Conservation (phyloP, 352 stramenopile species). For the Globisporangium heterothallicum region DNA sequence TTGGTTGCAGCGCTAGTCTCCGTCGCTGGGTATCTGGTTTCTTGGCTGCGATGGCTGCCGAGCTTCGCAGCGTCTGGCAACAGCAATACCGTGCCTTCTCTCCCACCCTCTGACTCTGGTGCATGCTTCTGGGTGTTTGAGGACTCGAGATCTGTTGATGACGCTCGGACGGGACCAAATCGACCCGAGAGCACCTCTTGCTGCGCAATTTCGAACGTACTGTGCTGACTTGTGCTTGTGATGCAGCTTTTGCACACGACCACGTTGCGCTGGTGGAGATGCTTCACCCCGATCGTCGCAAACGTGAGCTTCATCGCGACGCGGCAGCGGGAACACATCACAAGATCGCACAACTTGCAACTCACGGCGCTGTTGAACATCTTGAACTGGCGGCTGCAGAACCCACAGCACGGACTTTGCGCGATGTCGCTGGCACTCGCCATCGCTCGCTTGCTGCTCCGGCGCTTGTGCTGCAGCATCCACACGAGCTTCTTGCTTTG, state of each 20-base stretch:
- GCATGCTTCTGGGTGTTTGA: not conserved
- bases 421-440: constrained; percentile 2
- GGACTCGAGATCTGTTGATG: not conserved
- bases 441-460: constrained; percentile 9
- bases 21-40: too few relatives aligned
- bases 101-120: too few relatives aligned
- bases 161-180: constrained; percentile 4
- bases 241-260: constrained; percentile 9
- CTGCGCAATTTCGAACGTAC: constrained; percentile 10
- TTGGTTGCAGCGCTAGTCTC: too few relatives aligned
- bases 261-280: constrained; percentile 11
- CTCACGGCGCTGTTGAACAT: constrained; percentile 15
- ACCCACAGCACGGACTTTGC: too few relatives aligned
- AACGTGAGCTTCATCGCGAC: constrained; percentile 16
- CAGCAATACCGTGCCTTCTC: too few relatives aligned
- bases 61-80: too few relatives aligned
- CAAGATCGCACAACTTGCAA: constrained; percentile 21
- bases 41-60: too few relatives aligned
- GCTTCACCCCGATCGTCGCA: constrained; percentile 48
- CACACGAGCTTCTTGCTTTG: constrained; percentile 33
- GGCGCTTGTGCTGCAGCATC: constrained; percentile 15
- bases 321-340: constrained; percentile 26
- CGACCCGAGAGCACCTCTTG: constrained; percentile 20
- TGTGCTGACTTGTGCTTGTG: constrained; percentile 1
- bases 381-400: too few relatives aligned